A percentile compares a stretch with the other conserved stretches of the same genome.
Evolutionary conservation across 306 rosid species (phyloP).

Genomic region (Vigna angularis): DNA sequence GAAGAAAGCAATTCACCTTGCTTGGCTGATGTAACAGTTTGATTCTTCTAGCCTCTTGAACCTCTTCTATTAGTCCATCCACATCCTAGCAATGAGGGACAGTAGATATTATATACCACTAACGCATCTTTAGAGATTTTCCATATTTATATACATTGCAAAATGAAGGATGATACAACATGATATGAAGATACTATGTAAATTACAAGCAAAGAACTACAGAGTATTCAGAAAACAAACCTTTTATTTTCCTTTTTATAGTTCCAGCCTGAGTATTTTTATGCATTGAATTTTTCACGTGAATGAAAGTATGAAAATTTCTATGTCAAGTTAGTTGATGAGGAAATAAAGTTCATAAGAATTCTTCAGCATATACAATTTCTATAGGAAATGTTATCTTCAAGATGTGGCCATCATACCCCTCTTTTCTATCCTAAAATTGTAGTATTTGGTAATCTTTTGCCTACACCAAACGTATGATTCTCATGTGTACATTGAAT

Average conservation of each 20-base stretch:
- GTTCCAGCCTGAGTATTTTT: neutral
- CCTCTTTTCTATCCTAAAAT: constrained; percentile 21
- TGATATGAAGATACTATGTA: constrained; percentile 14
- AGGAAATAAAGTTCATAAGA: constrained; percentile 23
- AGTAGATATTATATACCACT: constrained; percentile 21
- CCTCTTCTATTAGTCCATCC: constrained; percentile 85
- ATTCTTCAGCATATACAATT: neutral
- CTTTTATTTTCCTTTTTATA: too few relatives aligned
- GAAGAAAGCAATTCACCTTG: constrained; percentile 65
- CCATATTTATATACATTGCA: constrained; percentile 34
- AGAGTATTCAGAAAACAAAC: constrained; percentile 1
- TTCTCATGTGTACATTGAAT: constrained; percentile 1
- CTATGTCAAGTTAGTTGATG: constrained; percentile 7
- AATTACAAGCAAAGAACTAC: constrained; percentile 29
- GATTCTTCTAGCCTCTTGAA: constrained; percentile 96
- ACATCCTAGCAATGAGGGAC: constrained; percentile 63
- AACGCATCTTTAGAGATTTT: constrained; percentile 15
- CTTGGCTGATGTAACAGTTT: constrained; percentile 86
- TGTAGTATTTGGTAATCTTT: constrained; percentile 10
- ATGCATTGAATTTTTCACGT: constrained; percentile 19
- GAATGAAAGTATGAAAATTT: constrained; percentile 3
- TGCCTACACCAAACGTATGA: constrained; percentile 13
- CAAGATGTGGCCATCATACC: constrained; percentile 19
- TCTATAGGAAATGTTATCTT: neutral
- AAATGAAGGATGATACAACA: constrained; percentile 35